Conservation (phyloP, 805 yeast species). For the Saturnispora halmiae region DNA sequence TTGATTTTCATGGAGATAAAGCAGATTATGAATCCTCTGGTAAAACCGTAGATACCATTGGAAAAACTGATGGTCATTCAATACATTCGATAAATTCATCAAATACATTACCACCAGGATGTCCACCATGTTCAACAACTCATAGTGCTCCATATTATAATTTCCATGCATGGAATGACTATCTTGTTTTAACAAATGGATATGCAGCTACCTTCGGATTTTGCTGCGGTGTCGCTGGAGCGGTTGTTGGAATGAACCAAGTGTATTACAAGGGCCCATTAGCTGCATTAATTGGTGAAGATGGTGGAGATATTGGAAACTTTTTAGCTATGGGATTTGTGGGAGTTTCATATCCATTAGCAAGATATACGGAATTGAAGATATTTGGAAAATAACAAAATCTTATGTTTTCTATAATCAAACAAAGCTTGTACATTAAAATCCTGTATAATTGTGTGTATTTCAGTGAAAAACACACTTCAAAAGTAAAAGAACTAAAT, state of each 20-base stretch:
- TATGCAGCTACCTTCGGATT: constrained; percentile 62
- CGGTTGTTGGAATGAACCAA: constrained; percentile 82
- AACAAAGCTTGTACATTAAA: too few species aligned
- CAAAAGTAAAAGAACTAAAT: too few species aligned
- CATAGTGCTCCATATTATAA: constrained; percentile 41
- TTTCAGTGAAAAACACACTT: too few species aligned
- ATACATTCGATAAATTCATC: too few species aligned
- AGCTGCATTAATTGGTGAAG: constrained; percentile 53
- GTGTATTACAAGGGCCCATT: constrained; percentile 74
- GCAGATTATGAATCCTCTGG: too few species aligned
- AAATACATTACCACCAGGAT: too few species aligned
- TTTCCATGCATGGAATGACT: constrained; percentile 68
- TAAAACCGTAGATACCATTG: too few species aligned
- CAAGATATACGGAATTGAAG: constrained; percentile 59
- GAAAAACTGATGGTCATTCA: too few species aligned
- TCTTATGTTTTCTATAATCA: too few species aligned
- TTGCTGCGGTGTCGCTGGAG: constrained; percentile 67
- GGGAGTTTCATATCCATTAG: constrained; percentile 50
- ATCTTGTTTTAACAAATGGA: constrained; percentile 52
- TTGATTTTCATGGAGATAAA: background rate
- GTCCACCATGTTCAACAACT: constrained; percentile 17
- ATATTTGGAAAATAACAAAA: constrained; percentile 38
- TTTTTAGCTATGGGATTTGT: constrained; percentile 70
- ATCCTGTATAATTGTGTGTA: too few species aligned
- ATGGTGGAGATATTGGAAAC: constrained; percentile 76